phyloP scores from a whole-genome alignment of 176 grass and related monocot genomes.

The Eragrostis nindensis region DNA sequence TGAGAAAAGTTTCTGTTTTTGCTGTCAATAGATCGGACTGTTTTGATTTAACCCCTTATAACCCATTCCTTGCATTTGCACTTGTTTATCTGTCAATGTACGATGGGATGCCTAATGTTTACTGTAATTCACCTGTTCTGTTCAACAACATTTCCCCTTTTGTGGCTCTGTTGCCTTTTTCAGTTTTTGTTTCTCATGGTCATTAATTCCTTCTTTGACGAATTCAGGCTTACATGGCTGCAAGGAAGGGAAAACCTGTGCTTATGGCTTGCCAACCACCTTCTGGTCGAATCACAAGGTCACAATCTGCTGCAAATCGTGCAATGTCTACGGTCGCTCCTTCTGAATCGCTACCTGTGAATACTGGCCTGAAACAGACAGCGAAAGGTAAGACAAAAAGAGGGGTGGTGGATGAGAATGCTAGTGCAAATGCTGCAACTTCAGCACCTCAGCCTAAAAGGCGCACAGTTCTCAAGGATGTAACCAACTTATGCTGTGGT shows the following conservation, averaged over 20 bases:
- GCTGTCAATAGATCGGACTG: constrained; percentile 3
- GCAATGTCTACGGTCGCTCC: constrained; percentile 36
- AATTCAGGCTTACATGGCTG: constrained; percentile 46
- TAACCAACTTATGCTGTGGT: constrained; percentile 50
- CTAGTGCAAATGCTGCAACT: constrained; percentile 20
- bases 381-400: constrained; percentile 47
- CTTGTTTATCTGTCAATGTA: constrained; percentile 8
- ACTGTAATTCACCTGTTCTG: background rate
- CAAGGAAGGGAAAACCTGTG: constrained; percentile 57
- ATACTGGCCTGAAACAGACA: constrained; percentile 33
- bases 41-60: background rate
- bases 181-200: background rate
- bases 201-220: constrained; percentile 6
- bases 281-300: constrained; percentile 58
- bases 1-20: constrained; percentile 15
- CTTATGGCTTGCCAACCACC: constrained; percentile 36
- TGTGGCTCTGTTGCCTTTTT: background rate
- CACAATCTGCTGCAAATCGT: constrained; percentile 48
- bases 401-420: constrained; percentile 52
- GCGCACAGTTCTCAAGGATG: constrained; percentile 60
- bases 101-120: background rate
- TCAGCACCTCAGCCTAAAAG: constrained; percentile 50
- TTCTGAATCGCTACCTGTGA: constrained; percentile 27
- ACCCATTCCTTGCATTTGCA: background rate
- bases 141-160: background rate